Conservation (phyloP, 805 yeast species). For the Saccharomycopsis capsularis region DNA sequence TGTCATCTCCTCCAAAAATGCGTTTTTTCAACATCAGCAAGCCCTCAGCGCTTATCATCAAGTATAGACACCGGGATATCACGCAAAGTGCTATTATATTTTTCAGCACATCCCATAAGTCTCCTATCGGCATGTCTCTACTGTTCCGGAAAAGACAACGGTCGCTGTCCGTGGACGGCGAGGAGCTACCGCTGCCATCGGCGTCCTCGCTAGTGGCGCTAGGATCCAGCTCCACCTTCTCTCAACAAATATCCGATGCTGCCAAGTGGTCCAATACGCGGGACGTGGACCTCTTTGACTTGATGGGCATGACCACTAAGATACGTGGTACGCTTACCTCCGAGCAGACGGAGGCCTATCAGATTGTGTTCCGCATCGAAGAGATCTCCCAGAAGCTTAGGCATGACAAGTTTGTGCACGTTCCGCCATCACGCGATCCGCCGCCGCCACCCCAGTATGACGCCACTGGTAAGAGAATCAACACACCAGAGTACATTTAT, state of each 20-base stretch:
- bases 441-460: conserved; percentile 97
- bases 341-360: conserved; percentile 77
- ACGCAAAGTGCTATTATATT: too few species aligned
- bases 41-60: too few species aligned
- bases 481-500: conserved; percentile 71
- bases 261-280: conserved; percentile 3
- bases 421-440: conserved; percentile 48
- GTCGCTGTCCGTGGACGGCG: too few species aligned
- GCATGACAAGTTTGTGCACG: conserved; percentile 35
- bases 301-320: conserved; percentile 30
- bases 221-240: too few species aligned
- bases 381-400: conserved; percentile 63
- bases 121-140: too few species aligned
- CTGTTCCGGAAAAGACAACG: too few species aligned
- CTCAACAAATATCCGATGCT: too few species aligned
- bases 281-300: conserved; percentile 4
- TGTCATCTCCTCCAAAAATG: not conserved
- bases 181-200: too few species aligned
- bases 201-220: too few species aligned
- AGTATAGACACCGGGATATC: too few species aligned
- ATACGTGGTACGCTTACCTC: conserved; percentile 47
- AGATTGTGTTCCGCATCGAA: conserved; percentile 63
- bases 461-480: conserved; percentile 69
- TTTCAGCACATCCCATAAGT: too few species aligned
- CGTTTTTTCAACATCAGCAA: too few species aligned